Conservation (phyloP, 768 basidiomycete species). For the Phlebiopsis flavidoalba region DNA sequence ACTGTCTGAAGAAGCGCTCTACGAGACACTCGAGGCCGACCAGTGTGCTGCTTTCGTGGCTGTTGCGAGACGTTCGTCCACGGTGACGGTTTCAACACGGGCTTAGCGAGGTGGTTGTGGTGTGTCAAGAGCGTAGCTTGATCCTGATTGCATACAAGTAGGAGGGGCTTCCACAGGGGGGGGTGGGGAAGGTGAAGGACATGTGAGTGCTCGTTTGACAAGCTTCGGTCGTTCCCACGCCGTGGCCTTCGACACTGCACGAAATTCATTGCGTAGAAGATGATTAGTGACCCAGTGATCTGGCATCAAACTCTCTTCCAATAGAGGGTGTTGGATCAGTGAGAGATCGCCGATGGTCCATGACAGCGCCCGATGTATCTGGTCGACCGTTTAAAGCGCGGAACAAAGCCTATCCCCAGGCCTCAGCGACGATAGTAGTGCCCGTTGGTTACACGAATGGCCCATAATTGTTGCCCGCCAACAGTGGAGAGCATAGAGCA, state of each 20-base stretch:
- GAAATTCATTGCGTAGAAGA: slow-evolving; percentile 81
- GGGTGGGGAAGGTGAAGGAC: slow-evolving; percentile 68
- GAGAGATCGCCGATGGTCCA: slow-evolving; percentile 83
- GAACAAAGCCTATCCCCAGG: slow-evolving; percentile 81
- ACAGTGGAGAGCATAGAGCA: slow-evolving; percentile 81
- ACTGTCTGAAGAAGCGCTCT: slow-evolving; percentile 36
- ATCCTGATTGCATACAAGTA: slow-evolving; percentile 82
- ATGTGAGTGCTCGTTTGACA: slow-evolving; percentile 57
- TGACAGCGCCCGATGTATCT: slow-evolving; percentile 68
- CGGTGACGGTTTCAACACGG: slow-evolving; percentile 74
- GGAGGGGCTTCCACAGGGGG: slow-evolving; percentile 60
- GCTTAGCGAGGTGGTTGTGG: slow-evolving; percentile 80
- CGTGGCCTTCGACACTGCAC: slow-evolving; percentile 36
- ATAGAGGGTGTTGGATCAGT: slow-evolving; percentile 65
- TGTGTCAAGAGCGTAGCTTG: slow-evolving; percentile 88
- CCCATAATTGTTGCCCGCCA: slow-evolving; percentile 63
- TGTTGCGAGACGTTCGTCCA: slow-evolving; percentile 67
- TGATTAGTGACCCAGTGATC: slow-evolving; percentile 59
- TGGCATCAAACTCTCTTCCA: slow-evolving; percentile 88
- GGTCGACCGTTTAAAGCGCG: slow-evolving; percentile 75
- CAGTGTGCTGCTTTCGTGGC: slow-evolving; percentile 61
- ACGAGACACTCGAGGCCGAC: slow-evolving; percentile 24
- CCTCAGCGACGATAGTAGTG: slow-evolving; percentile 83
- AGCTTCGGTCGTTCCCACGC: slow-evolving; percentile 45
- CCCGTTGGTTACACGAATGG: slow-evolving; percentile 55